Evolutionary conservation across 495 filamentous ascomycete species (phyloP).

Genomic region (Gamarada debralockiae): DNA sequence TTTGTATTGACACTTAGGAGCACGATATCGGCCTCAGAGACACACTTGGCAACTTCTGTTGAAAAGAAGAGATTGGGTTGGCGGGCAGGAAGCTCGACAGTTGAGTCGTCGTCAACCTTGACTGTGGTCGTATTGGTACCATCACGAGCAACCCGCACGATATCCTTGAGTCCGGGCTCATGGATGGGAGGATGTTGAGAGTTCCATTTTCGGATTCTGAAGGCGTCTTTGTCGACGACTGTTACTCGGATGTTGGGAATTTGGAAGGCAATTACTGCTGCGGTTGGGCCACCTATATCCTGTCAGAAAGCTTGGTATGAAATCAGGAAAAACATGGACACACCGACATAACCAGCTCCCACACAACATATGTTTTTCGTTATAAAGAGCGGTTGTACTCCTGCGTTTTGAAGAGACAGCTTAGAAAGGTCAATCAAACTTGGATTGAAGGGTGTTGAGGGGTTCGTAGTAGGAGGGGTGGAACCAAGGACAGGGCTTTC

Average conservation of each 20-base stretch:
- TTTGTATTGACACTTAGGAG: slow-evolving; percentile 78
- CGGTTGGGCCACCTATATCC: slow-evolving; percentile 64
- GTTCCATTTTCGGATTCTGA: slow-evolving; percentile 65
- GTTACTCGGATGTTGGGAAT: slow-evolving; percentile 63
- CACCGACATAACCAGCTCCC: slow-evolving; percentile 61
- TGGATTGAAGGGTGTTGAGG: neutral
- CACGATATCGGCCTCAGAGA: slow-evolving; percentile 66
- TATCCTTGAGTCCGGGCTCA: slow-evolving; percentile 62
- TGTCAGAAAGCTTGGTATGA: neutral
- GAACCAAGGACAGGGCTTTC: too few relatives aligned
- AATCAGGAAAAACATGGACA: slow-evolving; percentile 17
- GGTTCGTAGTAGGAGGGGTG: neutral
- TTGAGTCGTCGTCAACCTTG: neutral
- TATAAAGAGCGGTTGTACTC: too few relatives aligned
- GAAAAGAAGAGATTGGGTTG: slow-evolving; percentile 68
- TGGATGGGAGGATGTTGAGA: slow-evolving; percentile 69
- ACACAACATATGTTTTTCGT: slow-evolving; percentile 51
- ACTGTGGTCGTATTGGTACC: slow-evolving; percentile 31
- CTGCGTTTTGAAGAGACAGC: neutral
- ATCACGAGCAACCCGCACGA: slow-evolving; percentile 61
- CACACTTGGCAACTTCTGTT: slow-evolving; percentile 51
- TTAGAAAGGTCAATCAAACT: neutral
- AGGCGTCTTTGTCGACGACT: slow-evolving; percentile 62
- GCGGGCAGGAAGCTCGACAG: slow-evolving; percentile 23
- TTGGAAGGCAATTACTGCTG: slow-evolving; percentile 66